Base-by-base conservation (phyloP, 768 basidiomycete species). In the Panellus pusillus region DNA sequence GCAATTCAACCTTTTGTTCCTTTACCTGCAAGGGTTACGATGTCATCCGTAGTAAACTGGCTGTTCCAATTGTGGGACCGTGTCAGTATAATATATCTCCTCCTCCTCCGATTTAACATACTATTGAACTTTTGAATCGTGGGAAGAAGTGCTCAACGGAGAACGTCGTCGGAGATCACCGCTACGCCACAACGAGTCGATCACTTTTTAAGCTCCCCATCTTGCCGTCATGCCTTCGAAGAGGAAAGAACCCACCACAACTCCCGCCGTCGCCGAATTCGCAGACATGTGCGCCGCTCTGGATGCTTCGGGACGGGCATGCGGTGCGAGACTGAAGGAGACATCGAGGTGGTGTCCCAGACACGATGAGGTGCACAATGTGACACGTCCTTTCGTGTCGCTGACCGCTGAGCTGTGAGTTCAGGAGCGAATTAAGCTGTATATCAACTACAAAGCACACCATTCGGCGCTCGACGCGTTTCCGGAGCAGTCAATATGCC, bases 341-440 rank as follows among this genome's bases (percentile, higher is more conserved):
- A 40, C 27, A 15, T 51, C 45, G 4, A 38, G 40, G 28, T 70
- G 68, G 68, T 70, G 70, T 44, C 45, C 53, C 13, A 62, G 63
- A n/a, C 70, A 71, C 43, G 68, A 70, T 35, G 70, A 71, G 54
- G 69, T 47, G 45, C 45, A 3, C 35, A 9, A 38, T 19, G 18
- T 40, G 39, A 56, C 50, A 45, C 55, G 50, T 44, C 47, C 47
- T 28, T 40, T 19, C 46, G 45, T n/a, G 35, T 57, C 20, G 18
- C 27, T 40, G 35, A 36, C 17, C 35, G 19, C 37, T 42, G 1
- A 24, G 24, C 24, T 24, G 24, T 24, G 24, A 24, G 24, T 24
- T 24, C 41, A 64, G 70, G 69, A 73, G 50, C 66, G 73, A n/a
- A 61, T 66, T 27, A 74, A 69, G 50, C 60, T 74, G 9, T 73